Evolutionary conservation across 2,329 filamentous ascomycete genomes (phyloP), one percentile per base, ranked within the genome.

Genomic region (Aspergillus tubingensis): DNA sequence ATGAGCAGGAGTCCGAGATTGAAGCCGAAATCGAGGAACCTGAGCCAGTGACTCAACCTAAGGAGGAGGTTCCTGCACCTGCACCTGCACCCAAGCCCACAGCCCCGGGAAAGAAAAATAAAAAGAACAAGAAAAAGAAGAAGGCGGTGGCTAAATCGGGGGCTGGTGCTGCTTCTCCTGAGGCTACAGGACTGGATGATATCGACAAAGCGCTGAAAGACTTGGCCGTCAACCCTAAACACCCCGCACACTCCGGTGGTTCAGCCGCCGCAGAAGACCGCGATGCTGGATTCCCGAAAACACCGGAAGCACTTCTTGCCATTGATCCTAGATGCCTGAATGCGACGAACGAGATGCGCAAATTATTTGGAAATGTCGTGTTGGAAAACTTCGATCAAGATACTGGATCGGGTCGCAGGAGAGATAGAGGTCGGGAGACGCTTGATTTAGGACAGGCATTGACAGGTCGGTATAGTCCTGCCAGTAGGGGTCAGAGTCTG

Each of bases 331-430:
- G 90, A 66, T 86, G 92, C 67, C 84, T 99, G 10, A 93, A 94
- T 72, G 91, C 91, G 7, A 83, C 89, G 38, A 96, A 96, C 70
- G 95, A 99, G 79, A 97, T 99, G 92, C 89, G 87, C 59, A 85
- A 83, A 65, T 78, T 91, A 0, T 91, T 91, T 72, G 89, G 89
- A 4, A 84, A 83, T 63, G 83, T 86, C 25, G 87, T 87, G 21
- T 70, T 89, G 10, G 85, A 89, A 67, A 80, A 78, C 30, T 81
- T 85, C 54, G 83, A 87, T 47, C 82, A 83, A 36, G 75, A 75
- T 49, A 70, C 71, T 57, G 73, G 72, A 49, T 71, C 79, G 17
- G 78, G 79, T 30, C 78, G 83, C 59, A 78, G 81, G 83, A 73
- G 85, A 80, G 70, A 89, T 83, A 75, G 85, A 80, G 70, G 83